Conservation (phyloP, 2,329 filamentous ascomycete genomes). For the Pseudogymnoascus sp. region DNA sequence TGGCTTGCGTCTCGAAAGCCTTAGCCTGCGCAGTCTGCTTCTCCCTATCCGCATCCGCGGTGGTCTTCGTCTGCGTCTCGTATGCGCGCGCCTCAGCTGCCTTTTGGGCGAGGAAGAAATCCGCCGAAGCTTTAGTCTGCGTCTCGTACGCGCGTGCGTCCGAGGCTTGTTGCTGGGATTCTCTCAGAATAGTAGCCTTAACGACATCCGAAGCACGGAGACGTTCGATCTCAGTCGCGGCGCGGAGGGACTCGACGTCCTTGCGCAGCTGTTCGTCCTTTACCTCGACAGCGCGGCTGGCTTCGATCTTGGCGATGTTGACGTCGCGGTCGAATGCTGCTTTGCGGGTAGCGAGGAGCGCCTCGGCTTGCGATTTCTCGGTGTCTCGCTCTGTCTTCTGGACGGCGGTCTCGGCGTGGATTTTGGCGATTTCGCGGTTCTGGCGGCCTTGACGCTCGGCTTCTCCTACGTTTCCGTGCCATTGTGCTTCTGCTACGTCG, state of each 20-base stretch:
- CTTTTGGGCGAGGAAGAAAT: conserved; percentile 40
- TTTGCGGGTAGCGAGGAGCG: conserved; percentile 64
- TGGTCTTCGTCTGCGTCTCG: conserved; percentile 38
- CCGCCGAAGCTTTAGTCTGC: conserved; percentile 38
- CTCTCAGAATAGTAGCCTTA: conserved; percentile 62
- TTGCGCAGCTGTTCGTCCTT: conserved; percentile 74
- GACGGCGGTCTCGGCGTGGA: conserved; percentile 76
- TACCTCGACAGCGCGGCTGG: conserved; percentile 63
- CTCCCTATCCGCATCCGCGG: neutral
- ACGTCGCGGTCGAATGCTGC: conserved; percentile 66
- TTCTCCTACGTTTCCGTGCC: conserved; percentile 66
- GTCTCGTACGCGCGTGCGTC: conserved; percentile 59
- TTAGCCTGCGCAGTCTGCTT: conserved; percentile 24
- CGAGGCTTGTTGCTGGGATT: conserved; percentile 60
- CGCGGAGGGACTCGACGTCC: conserved; percentile 68
- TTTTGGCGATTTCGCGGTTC: conserved; percentile 81
- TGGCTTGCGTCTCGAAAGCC: conserved; percentile 33
- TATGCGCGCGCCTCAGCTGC: conserved; percentile 44
- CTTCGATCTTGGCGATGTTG: conserved; percentile 66
- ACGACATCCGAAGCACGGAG: conserved; percentile 71
- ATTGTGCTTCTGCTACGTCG: conserved; percentile 57
- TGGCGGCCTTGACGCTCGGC: conserved; percentile 70
- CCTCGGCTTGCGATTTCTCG: conserved; percentile 71
- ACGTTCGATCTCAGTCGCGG: conserved; percentile 71
- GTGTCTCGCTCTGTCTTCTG: conserved; percentile 78